Percentiles rank a stretch among this genome's conserved stretches.
These are phyloP conservation scores for Metarhizium humberi DNA, from an alignment of 2,329 filamentous ascomycete species.

Conservation along the genomic window DNA sequence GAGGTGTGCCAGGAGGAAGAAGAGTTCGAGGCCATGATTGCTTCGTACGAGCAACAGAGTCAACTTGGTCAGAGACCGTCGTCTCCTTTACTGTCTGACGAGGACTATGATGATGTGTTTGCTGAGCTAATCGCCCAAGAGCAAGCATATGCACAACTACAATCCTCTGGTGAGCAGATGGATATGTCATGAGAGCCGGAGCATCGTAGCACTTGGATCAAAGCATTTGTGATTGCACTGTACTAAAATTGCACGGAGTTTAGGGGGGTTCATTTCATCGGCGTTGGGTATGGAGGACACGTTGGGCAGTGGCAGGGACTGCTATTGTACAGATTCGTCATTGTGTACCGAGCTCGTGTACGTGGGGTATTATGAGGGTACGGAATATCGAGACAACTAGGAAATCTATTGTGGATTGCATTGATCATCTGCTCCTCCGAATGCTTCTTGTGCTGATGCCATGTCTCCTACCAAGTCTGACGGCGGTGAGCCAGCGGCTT, in stretches of 20 bases:
- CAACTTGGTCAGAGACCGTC: slow-evolving; percentile 16
- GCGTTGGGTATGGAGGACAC: slow-evolving; percentile 4
- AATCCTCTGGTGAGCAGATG: slow-evolving; percentile 30
- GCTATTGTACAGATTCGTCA: slow-evolving; percentile 1
- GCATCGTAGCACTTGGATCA: neutral
- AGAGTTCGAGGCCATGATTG: slow-evolving; percentile 48
- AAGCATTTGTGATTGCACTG: neutral
- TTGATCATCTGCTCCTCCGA: slow-evolving; percentile 50
- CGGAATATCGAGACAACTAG: slow-evolving; percentile 12
- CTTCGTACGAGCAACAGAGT: slow-evolving; percentile 29
- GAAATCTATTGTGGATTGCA: slow-evolving; percentile 49
- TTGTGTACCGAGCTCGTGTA: slow-evolving; percentile 4
- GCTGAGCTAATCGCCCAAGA: slow-evolving; percentile 27
- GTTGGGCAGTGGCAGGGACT: neutral
- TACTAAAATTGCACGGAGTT: neutral
- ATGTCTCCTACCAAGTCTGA: slow-evolving; percentile 86
- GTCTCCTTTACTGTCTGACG: slow-evolving; percentile 36
- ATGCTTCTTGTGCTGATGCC: slow-evolving; percentile 67
- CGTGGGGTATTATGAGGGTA: slow-evolving; percentile 17
- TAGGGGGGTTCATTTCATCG: neutral
- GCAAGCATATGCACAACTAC: slow-evolving; percentile 7
- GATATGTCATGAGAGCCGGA: slow-evolving; percentile 26
- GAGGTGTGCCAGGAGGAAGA: slow-evolving; percentile 38
- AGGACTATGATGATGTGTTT: slow-evolving; percentile 57
- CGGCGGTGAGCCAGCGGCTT: slow-evolving; percentile 85